Conservation (phyloP, 1,284 basidiomycete species). For the Cronartium ribicola region DNA sequence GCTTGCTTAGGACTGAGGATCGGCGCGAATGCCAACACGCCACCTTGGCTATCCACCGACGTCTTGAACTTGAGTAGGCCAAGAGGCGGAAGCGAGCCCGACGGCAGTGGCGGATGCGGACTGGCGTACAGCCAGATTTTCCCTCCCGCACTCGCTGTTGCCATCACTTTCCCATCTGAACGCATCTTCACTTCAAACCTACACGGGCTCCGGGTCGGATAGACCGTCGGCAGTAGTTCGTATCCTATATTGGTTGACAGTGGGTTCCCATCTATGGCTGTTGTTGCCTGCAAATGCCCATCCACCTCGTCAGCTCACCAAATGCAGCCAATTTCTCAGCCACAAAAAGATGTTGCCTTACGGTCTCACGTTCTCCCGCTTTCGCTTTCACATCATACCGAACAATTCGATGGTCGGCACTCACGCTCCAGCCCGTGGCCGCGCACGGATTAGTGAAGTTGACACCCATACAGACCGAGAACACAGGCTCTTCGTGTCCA, state of each 20-base stretch:
- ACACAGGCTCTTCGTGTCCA: constrained; percentile 24
- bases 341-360: background rate
- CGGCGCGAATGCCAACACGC: constrained; percentile 24
- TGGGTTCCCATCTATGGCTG: background rate
- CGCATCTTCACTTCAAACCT: constrained; percentile 29
- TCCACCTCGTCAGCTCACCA: background rate
- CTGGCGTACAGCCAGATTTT: constrained; percentile 29
- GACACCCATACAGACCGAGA: constrained; percentile 1
- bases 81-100: background rate
- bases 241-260: background rate
- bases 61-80: constrained; percentile 18
- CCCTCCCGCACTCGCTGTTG: constrained; percentile 19
- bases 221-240: constrained; percentile 7
- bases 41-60: constrained; percentile 18
- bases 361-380: background rate
- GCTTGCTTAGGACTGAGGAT: background rate
- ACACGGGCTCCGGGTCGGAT: constrained; percentile 13
- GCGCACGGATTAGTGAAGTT: constrained; percentile 15
- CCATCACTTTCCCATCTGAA: constrained; percentile 35
- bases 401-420: constrained; percentile 27
- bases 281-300: background rate
- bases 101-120: background rate
- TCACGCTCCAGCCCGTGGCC: constrained; percentile 35
- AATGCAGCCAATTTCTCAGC: too few species aligned
- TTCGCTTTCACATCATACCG: constrained; percentile 12